Base-by-base conservation (phyloP, 345 rosid genomes). In the Acer yangbiense region DNA sequence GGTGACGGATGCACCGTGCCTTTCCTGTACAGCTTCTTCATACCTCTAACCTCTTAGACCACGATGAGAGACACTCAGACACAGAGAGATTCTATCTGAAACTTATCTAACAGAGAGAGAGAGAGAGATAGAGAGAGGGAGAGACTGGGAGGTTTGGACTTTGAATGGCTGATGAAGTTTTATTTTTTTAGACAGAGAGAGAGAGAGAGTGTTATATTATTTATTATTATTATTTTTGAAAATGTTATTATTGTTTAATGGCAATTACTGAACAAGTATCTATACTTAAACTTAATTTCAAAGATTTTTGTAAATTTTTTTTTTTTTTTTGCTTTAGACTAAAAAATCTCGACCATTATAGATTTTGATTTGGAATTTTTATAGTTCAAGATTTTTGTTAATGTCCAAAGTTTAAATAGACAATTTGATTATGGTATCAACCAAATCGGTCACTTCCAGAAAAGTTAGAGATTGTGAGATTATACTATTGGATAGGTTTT, bases 1-100 rank as follows among this genome's bases (percentile, higher is more conserved):
- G 90, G 88, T 13, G 92, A 90, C 0, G 98, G 98, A 50, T 94
- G 94, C 75, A 94, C 91, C 27, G 89, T 84, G 85, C 94, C 88
- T 77, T 85, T 90, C 7, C 91, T 80, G 88, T 83, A 88, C 11
- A 92, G 90, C 83, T 92, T 94, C 95, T 89, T 94, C 98, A 93
- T 93, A 8, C 68, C 58, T 52, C 57, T 14, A 91, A 8, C 68
- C 58, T 52, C 57, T 14, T 43, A 17, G 76, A 21, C 32, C 68
- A 68, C 12, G 9, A 13, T 14, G n/a, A 12, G 17, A 18, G 39
- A 58, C 32, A 27, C n/a, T n/a, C n/a, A n/a, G n/a, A n/a, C n/a
- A n/a, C 9, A 57, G 43, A 35, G 39, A 13, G 65, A 9, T 60
- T 20, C 9, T 20, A 7, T 20, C 27, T 4, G 68, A 27, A 27